Evolutionary conservation across 2,329 filamentous ascomycete genomes (phyloP), one percentile per base, ranked within the genome.

Genomic region (Elsinoe batatas): DNA sequence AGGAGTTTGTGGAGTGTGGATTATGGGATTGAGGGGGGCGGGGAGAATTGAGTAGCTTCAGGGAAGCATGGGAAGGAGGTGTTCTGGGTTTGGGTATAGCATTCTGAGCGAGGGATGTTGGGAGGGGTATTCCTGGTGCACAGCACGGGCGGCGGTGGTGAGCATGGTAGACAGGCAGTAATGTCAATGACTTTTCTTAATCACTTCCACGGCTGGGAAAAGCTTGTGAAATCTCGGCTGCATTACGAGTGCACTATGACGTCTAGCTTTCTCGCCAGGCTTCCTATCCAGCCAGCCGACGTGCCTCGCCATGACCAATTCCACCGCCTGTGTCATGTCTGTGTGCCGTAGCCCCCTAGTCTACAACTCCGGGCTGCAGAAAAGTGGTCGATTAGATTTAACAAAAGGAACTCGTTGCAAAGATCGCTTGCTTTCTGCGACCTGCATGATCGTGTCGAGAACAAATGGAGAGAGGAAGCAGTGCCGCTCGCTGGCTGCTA

Each of bases 1-100:
- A 66, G 61, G 53, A 64, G 56, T 42, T 38, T 56, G 15, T 56
- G 54, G 54, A 51, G 44, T 42, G 30, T 56, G 5, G 47, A 51
- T 26, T 57, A 40, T 18, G 47, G 56, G 47, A 53, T 54, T 30
- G 40, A 50, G 42, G 36, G 26, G 32, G 26, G 26, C 7, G 33
- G 32, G 40, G 43, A 49, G 54, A 15, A 36, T 26, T 47, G 36
- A 50, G 12, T 4, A 3, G 22, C 22, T 3, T 20, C 15, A 17
- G 26, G 37, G n/a, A 8, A 3, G 20, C 15, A 30, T 26, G 43
- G 43, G 13, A 30, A 32, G 17, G n/a, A 33, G 17, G 12, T 18
- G 2, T 42, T 4, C 22, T 42, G 8, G 38, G 15, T 11, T 42
- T 26, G 8, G 42, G 20, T 12, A 10, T 13, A 26, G 12, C 17